Conservation (phyloP, 306 rosid species). For the Fagus crenata region DNA sequence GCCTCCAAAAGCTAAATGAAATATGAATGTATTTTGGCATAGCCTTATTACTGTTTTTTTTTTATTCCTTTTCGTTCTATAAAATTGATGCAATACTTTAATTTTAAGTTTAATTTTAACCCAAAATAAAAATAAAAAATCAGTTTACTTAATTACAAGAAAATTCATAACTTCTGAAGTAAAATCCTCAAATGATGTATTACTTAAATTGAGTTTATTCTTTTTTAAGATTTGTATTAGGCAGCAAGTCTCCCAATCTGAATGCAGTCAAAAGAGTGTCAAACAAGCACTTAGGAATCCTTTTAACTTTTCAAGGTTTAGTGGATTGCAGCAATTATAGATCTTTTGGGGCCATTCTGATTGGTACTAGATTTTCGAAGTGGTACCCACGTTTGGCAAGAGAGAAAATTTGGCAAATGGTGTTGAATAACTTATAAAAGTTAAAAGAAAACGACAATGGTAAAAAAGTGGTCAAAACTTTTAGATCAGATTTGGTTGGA, state of each 20-base stretch:
- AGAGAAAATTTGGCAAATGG: not conserved
- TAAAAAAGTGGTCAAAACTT: not conserved
- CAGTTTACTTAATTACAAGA: no score
- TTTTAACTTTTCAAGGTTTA: not conserved
- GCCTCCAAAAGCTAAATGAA: no score
- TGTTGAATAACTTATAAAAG: not conserved
- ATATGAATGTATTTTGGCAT: no score
- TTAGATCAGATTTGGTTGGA: not conserved
- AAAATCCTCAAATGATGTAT: no score
- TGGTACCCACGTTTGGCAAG: not conserved
- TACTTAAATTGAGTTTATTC: not conserved
- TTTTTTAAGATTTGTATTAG: not conserved
- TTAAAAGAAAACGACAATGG: not conserved
- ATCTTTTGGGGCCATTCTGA: not conserved
- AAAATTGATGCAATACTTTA: no score
- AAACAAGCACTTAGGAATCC: not conserved
- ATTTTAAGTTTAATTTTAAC: no score
- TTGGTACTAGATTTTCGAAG: not conserved
- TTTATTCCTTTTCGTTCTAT: no score
- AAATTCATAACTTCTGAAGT: no score
- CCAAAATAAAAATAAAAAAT: no score
- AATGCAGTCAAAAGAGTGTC: not conserved
- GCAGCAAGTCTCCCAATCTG: not conserved
- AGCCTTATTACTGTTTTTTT: no score
- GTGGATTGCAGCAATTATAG: slow-evolving; percentile 1